A percentile compares a stretch with the other conserved stretches of the same genome.
Conservation (phyloP, 73 alveolate genomes). For the Symbiodinium pilosum region DNA sequence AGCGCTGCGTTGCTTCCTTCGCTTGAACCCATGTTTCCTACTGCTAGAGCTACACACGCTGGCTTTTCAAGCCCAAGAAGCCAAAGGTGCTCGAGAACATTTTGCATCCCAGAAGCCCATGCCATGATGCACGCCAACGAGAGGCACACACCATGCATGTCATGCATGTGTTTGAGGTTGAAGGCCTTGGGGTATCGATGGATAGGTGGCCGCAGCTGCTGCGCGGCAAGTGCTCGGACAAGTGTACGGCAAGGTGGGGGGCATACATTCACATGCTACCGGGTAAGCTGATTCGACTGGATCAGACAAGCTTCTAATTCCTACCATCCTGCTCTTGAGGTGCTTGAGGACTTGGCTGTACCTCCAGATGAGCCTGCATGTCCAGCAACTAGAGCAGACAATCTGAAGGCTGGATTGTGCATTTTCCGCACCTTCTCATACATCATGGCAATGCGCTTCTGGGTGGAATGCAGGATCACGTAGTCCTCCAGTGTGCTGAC, state of each 20-base stretch:
- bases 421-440: too few species aligned
- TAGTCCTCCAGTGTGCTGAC: background rate
- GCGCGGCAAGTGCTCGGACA: background rate
- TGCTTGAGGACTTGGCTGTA: background rate
- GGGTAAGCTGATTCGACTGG: too few species aligned
- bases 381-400: too few species aligned
- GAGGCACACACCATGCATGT: background rate
- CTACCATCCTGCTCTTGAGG: too few species aligned
- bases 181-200: background rate
- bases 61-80: too few species aligned
- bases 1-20: too few species aligned
- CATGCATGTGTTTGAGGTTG: too few species aligned
- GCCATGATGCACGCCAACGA: background rate
- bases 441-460: too few species aligned
- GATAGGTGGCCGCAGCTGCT: background rate
- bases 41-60: background rate
- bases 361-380: background rate
- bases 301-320: too few species aligned
- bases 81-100: background rate
- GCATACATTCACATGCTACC: too few species aligned
- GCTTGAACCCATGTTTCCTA: too few species aligned
- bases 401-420: too few species aligned
- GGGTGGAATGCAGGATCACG: background rate
- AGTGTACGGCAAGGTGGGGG: background rate
- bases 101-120: background rate